phyloP scores from a whole-genome alignment of 345 rosid species.

The Raphanus raphanistrum region DNA sequence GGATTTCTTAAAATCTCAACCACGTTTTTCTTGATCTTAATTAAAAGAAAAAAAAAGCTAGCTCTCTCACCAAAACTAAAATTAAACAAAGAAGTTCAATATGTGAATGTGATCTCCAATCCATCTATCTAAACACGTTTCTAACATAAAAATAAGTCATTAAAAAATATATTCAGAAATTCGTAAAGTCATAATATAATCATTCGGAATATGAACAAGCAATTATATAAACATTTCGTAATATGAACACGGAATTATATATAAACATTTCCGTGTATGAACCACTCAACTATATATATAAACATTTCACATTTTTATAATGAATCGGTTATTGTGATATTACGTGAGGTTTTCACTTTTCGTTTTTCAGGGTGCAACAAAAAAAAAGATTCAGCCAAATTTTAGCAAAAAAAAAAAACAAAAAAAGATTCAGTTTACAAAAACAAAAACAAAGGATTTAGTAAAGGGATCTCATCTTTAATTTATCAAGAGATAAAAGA shows the following conservation, averaged over 20 bases:
- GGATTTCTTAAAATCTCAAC: neutral
- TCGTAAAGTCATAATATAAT: neutral
- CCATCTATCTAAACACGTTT: conserved; percentile 1
- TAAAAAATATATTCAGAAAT: neutral
- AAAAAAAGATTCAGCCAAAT: neutral
- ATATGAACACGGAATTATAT: neutral
- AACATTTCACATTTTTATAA: neutral
- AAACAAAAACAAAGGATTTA: too few species aligned
- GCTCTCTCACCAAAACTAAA: neutral
- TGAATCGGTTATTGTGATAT: neutral
- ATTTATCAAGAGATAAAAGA: too few species aligned
- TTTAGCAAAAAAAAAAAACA: too few species aligned
- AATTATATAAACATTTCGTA: neutral
- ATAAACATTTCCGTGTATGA: neutral
- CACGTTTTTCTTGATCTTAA: neutral
- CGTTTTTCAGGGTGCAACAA: neutral
- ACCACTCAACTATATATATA: neutral
- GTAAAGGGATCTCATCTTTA: neutral
- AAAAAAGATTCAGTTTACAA: too few species aligned
- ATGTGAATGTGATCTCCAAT: too few species aligned
- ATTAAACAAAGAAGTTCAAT: neutral
- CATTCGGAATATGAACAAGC: neutral
- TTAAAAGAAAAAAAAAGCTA: neutral
- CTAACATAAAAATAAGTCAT: neutral
- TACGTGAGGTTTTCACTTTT: neutral